Evolutionary conservation across 2,329 filamentous ascomycete species (phyloP), one percentile per base, ranked within the genome.

Genomic region (Colletotrichum somersetense): DNA sequence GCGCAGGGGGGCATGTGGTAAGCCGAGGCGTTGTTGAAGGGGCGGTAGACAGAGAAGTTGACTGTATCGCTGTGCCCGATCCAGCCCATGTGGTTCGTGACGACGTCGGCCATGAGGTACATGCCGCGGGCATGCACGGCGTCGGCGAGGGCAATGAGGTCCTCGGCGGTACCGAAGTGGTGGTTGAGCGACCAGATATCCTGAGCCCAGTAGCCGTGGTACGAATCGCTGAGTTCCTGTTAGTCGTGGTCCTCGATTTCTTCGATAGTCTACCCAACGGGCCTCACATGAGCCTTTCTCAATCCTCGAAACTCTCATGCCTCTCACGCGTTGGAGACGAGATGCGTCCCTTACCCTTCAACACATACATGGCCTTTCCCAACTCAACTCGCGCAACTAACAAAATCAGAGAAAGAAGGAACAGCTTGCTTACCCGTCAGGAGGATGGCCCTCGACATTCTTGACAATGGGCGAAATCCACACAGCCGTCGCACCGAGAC

Each of bases 31-130:
- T 87, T 80, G 78, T 91, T 86, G 58, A 88, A 81, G 7, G 86
- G 85, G 10, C 77, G 77, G 74, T 81, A 80, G 62, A n/a, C 62
- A 50, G 67, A 66, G 62, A 71, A 71, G 67, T 83, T 78, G 42
- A 78, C 67, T 76, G 91, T 89, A 10, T 88, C 86, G 30, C 83
- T 80, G 56, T 87, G 85, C 20, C 81, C 87, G 42, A 20, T 38
- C 62, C 62, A 73, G 7, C 56, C 71, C 79, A 88, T 87, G 77
- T 91, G 87, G 76, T 91, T 91, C 52, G 85, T 83, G 2, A 91
- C 89, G 2, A 91, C 82, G 67, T 91, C 89, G 18, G 89, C 83
- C 89, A 91, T 91, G 46, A 91, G 80, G 72, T 88, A 89, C 88
- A 90, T 91, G 20, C 71, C 71, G 20, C 67, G 66, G 18, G 80